Evolutionary conservation across 768 basidiomycete species (phyloP), one percentile per base, ranked within the genome.

Genomic region (Brasilioporus rufonigricans): DNA sequence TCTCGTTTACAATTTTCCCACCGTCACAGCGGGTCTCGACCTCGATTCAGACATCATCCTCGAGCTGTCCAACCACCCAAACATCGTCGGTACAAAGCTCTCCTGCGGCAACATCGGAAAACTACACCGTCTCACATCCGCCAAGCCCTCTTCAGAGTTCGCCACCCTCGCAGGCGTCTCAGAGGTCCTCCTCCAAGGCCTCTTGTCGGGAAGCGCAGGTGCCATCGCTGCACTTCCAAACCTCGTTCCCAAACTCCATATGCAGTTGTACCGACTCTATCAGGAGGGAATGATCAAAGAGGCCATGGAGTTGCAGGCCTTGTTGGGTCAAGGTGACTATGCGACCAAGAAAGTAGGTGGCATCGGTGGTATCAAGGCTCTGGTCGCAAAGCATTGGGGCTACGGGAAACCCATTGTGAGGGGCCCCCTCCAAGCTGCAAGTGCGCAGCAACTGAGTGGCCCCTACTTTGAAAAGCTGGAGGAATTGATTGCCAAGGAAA

Each of bases 111-210:
- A n/a, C n/a, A n/a, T n/a, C n/a, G n/a, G n/a, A n/a, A n/a, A n/a
- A n/a, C n/a, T n/a, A n/a, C n/a, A n/a, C n/a, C n/a, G n/a, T n/a
- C n/a, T n/a, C n/a, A n/a, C n/a, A n/a, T n/a, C n/a, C n/a, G n/a
- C n/a, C n/a, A n/a, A n/a, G n/a, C n/a, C n/a, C n/a, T 58, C 76
- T 4, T 65, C 73, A 3, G 74, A 83, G 39, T 87, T 89, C 60
- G 80, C 85, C 4, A 82, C 89, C n/a, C 85, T 86, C 62, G 81
- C 89, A 12, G 91, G 92, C 1, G 83, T 85, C 53, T 83, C 83
- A 7, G 89, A 93, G 61, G 75, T 86, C 36, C 83, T 89, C 61
- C 71, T 81, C 13, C 79, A 87, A 19, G 81, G 83, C 5, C 76
- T 91, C 8, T 66, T 83, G n/a, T n/a, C 83, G 3, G 79, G 81